Percentiles rank a stretch among this genome's conserved stretches.
Evolutionary conservation across 495 filamentous ascomycete genomes (phyloP).

Genomic region (Trichoderma erinaceum): DNA sequence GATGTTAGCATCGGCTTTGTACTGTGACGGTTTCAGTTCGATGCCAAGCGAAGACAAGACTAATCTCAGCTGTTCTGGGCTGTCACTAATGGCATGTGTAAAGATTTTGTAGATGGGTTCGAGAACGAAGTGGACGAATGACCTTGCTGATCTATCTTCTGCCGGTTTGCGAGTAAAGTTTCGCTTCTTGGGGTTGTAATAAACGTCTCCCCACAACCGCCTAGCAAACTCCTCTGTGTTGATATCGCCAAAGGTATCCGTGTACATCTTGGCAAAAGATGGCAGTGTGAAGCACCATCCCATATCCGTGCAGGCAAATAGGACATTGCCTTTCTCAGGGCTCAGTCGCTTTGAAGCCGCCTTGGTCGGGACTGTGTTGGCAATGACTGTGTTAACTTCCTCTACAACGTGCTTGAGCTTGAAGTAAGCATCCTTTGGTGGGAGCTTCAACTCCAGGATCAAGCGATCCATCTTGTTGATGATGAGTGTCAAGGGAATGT

Average conservation of each 20-base stretch:
- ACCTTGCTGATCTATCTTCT: slow-evolving; percentile 73
- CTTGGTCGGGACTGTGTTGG: slow-evolving; percentile 75
- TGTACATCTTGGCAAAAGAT: slow-evolving; percentile 94
- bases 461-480: slow-evolving; percentile 97
- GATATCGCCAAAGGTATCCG: slow-evolving; percentile 75
- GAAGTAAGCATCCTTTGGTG: slow-evolving; percentile 94
- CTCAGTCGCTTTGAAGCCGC: slow-evolving; percentile 77
- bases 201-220: slow-evolving; percentile 93
- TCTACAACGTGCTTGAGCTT: slow-evolving; percentile 97
- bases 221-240: slow-evolving; percentile 71
- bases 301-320: slow-evolving; percentile 89
- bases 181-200: slow-evolving; percentile 83
- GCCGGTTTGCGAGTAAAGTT: slow-evolving; percentile 83
- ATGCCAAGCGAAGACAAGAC: slow-evolving; percentile 80
- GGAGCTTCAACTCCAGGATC: slow-evolving; percentile 90
- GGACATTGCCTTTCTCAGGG: slow-evolving; percentile 94
- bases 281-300: slow-evolving; percentile 92
- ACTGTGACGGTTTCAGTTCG: slow-evolving; percentile 80
- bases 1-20: slow-evolving; percentile 81
- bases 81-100: slow-evolving; percentile 90
- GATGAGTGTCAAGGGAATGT: slow-evolving; percentile 79
- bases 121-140: slow-evolving; percentile 90
- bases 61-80: slow-evolving; percentile 74
- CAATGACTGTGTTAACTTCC: slow-evolving; percentile 93
- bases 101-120: slow-evolving; percentile 98